phyloP scores from a whole-genome alignment of 2,329 filamentous ascomycete genomes.

The Ceratocystiopsis sp. region DNA sequence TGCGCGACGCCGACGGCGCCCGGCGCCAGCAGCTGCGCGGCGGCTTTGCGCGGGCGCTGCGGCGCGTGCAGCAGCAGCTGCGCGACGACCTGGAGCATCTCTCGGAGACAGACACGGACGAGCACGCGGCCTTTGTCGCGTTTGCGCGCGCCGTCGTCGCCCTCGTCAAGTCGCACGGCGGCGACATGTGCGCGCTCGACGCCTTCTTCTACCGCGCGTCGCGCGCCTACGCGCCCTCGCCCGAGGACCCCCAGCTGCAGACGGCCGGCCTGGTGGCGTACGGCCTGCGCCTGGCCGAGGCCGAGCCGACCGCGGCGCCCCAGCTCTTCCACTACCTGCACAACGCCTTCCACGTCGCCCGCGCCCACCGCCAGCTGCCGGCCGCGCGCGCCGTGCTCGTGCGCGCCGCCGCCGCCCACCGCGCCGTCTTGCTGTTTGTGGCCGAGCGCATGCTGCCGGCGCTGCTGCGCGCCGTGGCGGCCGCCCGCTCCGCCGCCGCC shows the following conservation, averaged over 20 bases:
- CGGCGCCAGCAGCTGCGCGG: constrained; percentile 20
- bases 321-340: constrained; percentile 40
- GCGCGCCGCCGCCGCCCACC: constrained; percentile 28
- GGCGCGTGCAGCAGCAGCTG: constrained; percentile 35
- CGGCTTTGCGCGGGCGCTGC: constrained; percentile 27
- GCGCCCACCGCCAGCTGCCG: constrained; percentile 30
- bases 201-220: constrained; percentile 39
- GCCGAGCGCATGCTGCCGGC: constrained; percentile 36
- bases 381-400: constrained; percentile 29
- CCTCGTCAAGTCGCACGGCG: constrained; percentile 35
- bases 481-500: constrained; percentile 7
- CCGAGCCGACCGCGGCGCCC: constrained; percentile 27
- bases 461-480: constrained; percentile 23
- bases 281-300: constrained; percentile 35
- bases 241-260: constrained; percentile 38
- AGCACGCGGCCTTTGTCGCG: constrained; percentile 29
- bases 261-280: constrained; percentile 38
- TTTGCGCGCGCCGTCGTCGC: constrained; percentile 36
- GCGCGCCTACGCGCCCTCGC: constrained; percentile 36
- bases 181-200: constrained; percentile 36
- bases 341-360: constrained; percentile 38
- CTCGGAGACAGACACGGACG: constrained; percentile 3
- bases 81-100: constrained; percentile 26
- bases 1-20: constrained; percentile 23
- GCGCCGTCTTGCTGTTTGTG: constrained; percentile 28